A percentile compares a stretch with the other conserved stretches of the same genome.
Evolutionary conservation across 345 rosid genomes (phyloP).

Genomic region (Odontarrhena argentea): DNA sequence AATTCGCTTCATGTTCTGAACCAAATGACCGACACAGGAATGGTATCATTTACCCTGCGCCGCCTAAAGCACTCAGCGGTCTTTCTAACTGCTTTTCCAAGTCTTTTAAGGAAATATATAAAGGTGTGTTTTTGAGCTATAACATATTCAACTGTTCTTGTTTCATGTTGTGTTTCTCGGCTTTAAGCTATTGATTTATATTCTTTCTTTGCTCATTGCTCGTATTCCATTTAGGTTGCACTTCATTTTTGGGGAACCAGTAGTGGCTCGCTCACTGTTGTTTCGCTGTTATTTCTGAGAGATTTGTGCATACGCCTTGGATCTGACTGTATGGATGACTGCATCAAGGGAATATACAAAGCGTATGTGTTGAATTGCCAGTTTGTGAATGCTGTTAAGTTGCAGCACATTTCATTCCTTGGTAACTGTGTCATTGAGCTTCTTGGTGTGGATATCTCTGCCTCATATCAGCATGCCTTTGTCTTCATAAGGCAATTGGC

Average conservation of each 20-base stretch:
- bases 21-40: slow-evolving; percentile 91
- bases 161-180: background rate
- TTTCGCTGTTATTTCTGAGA: slow-evolving; percentile 80
- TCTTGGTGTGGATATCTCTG: slow-evolving; percentile 77
- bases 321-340: slow-evolving; percentile 79
- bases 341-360: slow-evolving; percentile 87
- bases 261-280: slow-evolving; percentile 78
- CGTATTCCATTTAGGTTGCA: slow-evolving; percentile 54
- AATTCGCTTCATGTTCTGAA: slow-evolving; percentile 87
- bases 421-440: slow-evolving; percentile 83
- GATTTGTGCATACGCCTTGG: slow-evolving; percentile 83
- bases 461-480: slow-evolving; percentile 94
- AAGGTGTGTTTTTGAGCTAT: slow-evolving; percentile 54
- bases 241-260: slow-evolving; percentile 99
- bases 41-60: slow-evolving; percentile 82
- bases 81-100: slow-evolving; percentile 81
- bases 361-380: slow-evolving; percentile 90
- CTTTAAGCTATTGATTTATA: too few relatives aligned
- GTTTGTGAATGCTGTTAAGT: slow-evolving; percentile 73
- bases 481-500: slow-evolving; percentile 87
- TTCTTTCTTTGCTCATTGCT: slow-evolving; percentile 19
- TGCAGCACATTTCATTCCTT: slow-evolving; percentile 84
- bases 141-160: slow-evolving; percentile 3
- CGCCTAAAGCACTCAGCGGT: slow-evolving; percentile 74
- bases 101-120: slow-evolving; percentile 75